These are phyloP conservation scores for Drosera spatulata DNA, from an alignment of 179 eudicot species.

Conservation along the genomic window DNA sequence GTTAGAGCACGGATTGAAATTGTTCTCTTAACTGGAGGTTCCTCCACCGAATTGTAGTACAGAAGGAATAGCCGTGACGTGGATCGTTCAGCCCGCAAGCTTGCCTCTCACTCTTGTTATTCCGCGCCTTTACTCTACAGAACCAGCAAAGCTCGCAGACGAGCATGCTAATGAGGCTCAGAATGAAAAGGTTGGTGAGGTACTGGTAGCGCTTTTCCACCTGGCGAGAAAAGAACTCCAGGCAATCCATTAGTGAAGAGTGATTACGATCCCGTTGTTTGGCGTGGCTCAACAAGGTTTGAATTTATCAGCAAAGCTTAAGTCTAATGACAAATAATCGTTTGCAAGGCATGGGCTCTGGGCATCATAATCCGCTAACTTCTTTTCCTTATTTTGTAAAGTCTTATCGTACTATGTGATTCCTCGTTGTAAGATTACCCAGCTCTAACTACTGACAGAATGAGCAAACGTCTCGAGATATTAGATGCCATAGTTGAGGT, in stretches of 20 bases:
- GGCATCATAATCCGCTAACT: background rate
- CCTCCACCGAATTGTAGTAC: background rate
- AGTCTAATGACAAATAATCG: background rate
- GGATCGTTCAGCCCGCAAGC: background rate
- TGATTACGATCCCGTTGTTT: background rate
- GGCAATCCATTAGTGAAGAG: background rate
- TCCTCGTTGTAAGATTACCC: background rate
- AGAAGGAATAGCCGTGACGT: background rate
- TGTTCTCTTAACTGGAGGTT: too few relatives aligned
- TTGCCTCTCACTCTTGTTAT: background rate
- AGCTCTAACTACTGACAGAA: too few relatives aligned
- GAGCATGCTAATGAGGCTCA: background rate
- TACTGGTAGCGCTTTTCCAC: background rate
- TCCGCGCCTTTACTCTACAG: background rate
- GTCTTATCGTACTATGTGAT: background rate
- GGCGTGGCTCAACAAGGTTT: background rate
- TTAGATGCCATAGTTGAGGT: too few relatives aligned
- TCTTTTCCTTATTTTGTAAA: background rate
- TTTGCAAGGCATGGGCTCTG: background rate
- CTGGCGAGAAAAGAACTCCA: too few relatives aligned
- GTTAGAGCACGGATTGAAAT: background rate
- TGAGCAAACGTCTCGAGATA: too few relatives aligned
- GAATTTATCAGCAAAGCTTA: background rate
- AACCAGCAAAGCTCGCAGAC: background rate
- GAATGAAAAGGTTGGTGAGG: background rate